Evolutionary conservation across 179 eudicot genomes (phyloP), one percentile per base, ranked within the genome.

Genomic region (Silene coronaria): DNA sequence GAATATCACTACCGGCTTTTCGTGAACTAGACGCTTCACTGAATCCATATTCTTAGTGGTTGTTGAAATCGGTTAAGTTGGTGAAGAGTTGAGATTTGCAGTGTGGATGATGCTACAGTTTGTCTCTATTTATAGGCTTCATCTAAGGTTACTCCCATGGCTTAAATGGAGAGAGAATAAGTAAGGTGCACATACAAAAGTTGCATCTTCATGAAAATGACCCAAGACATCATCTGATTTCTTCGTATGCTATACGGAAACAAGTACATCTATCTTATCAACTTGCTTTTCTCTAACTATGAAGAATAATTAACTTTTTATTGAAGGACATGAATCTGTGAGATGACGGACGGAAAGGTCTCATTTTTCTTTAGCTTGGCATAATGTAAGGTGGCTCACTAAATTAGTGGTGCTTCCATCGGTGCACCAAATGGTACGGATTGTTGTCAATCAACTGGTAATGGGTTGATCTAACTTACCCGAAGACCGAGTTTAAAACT

Each of bases 1-100:
- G 84, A 89, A 90, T 7, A 90, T 87, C 58, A 89, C 92, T 77
- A 87, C 86, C 10, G 96, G 89, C 71, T 63, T 82, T 22, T 87
- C 84, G 5, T 68, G 85, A 10, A 72, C 88, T 75, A 85, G 67
- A 7, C 73, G 70, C 76, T 69, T 85, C 62, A 85, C 87, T 27
- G 28, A 23, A 53, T 75, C 81, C 89, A 86, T 86, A n/a, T n/a
- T n/a, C n/a, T n/a, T n/a, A n/a, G n/a, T n/a, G n/a, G 53, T 14
- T 42, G 51, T 19, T 22, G 13, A 70, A 6, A 14, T 24, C 24
- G 1, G 45, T 46, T n/a, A n/a, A n/a, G 13, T 42, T 42, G 48
- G 48, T 67, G n/a, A 58, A 45, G 74, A 42, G 48, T 75, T 55
- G 27, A 64, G 77, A 53, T 65, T 70, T 70, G 76, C 48, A 63